These are phyloP conservation scores for Pichia norvegensis DNA, from an alignment of 1,139 yeast species.

Conservation along the genomic window DNA sequence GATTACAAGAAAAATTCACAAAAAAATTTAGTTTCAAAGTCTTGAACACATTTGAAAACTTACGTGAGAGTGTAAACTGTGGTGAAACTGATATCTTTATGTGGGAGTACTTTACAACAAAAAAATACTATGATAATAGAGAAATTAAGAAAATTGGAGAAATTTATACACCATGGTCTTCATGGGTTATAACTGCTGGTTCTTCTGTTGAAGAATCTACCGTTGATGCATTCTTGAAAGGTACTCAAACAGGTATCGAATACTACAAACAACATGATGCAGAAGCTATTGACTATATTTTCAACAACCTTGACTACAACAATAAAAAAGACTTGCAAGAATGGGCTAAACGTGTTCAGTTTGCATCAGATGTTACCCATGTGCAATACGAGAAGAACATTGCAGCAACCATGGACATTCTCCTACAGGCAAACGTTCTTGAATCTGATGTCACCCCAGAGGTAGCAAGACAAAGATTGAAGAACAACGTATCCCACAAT, in stretches of 20 bases:
- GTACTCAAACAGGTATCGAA: conserved; percentile 58
- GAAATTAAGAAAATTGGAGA: conserved; percentile 82
- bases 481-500: not conserved
- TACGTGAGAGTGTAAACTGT: conserved; percentile 71
- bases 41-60: conserved; percentile 60
- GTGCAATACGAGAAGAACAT: conserved; percentile 55
- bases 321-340: conserved; percentile 60
- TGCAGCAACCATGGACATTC: conserved; percentile 34
- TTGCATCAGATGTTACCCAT: conserved; percentile 41
- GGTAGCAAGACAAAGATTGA: conserved; percentile 18
- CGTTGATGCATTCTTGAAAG: conserved; percentile 28
- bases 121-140: conserved; percentile 68
- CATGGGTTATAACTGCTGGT: conserved; percentile 69
- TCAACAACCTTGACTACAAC: conserved; percentile 63
- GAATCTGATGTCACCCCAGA: not conserved
- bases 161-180: conserved; percentile 94
- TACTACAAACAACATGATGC: conserved; percentile 54
- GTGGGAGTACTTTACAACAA: conserved; percentile 94
- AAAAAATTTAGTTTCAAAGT: conserved; percentile 40
- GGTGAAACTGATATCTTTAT: conserved; percentile 71
- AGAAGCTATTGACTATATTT: conserved; percentile 61
- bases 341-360: conserved; percentile 73
- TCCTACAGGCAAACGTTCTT: conserved; percentile 54
- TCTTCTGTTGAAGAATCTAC: conserved; percentile 28
- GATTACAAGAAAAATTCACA: conserved; percentile 49